Conservation (phyloP, 148 eudicot genomes). For the Cornus controversa region DNA sequence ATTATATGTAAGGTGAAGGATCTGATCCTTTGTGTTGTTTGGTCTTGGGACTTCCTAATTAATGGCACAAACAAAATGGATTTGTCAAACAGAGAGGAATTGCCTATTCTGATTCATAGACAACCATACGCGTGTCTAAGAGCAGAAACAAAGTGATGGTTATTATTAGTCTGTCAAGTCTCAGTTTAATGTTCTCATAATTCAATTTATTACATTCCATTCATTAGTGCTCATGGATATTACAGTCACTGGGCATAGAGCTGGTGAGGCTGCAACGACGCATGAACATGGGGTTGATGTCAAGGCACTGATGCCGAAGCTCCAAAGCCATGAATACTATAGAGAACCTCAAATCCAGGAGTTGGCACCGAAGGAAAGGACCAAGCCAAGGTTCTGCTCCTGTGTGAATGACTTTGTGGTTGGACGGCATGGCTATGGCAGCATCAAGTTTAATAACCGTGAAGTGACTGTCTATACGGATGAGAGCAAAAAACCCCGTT, state of each 20-base stretch:
- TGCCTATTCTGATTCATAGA: neutral
- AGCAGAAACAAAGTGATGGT: neutral
- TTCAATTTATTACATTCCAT: neutral
- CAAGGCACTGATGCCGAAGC: slow-evolving; percentile 46
- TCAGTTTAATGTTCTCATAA: neutral
- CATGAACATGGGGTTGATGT: slow-evolving; percentile 13
- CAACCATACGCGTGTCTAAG: neutral
- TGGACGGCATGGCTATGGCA: slow-evolving; percentile 63
- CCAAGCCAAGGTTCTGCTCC: slow-evolving; percentile 51
- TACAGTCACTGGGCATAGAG: neutral
- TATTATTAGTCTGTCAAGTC: neutral
- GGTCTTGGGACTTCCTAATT: neutral
- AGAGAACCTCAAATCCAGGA: slow-evolving; percentile 50
- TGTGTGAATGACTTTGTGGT: slow-evolving; percentile 71
- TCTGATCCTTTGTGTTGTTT: neutral
- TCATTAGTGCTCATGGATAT: neutral
- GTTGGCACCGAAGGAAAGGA: slow-evolving; percentile 41
- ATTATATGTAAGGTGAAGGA: neutral
- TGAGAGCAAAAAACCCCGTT: slow-evolving; percentile 42
- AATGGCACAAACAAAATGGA: neutral
- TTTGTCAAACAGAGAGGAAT: neutral
- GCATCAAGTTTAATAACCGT: slow-evolving; percentile 49
- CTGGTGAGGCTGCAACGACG: slow-evolving; percentile 5
- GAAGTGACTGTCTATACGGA: slow-evolving; percentile 59
- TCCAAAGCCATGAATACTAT: slow-evolving; percentile 47